Evolutionary conservation across 169 alveolate genomes (phyloP), one percentile per base, ranked within the genome.

Genomic region (Ichthyophthirius multifiliis): DNA sequence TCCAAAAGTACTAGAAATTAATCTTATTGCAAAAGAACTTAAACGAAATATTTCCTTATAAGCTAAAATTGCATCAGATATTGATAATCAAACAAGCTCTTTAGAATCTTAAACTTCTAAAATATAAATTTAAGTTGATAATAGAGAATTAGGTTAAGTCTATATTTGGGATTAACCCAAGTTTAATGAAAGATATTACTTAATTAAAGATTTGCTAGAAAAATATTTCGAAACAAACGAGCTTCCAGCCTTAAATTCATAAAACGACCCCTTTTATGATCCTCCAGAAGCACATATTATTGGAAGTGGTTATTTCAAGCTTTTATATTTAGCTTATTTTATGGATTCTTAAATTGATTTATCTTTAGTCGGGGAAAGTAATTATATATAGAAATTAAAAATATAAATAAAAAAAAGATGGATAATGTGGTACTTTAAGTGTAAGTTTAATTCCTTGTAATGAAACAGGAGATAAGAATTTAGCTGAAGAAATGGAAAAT

Each of bases 91-190:
- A 88, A 81, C 1, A 67, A 83, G 20, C 64, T 87, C 92, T 85
- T 31, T 89, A 83, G 41, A 95, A 93, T 47, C 96, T 93, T 20
- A 86, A 86, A 63, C 89, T 91, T 55, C 71, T 64, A 79, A 88
- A 43, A 75, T 94, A 20, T 75, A 81, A 16, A 71, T 81, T 31
- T 41, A 81, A 41, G 86, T 81, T 20, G 62, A 71, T 31, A 81
- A 81, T 55, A 81, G 71, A 81, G 86, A 81, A 32, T 76, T 64
- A 48, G 86, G 86, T 31, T 46, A 71, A 41, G 74, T 81, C 1
- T 81, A 71, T 32, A 47, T 43, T 15, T 81, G 86, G 86, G 86
- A 81, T 73, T 37, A 44, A 31, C 74, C 48, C 39, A 81, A 81
- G 18, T 81, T 81, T 44, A 71, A 65, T 15, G 73, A 81, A 46